A percentile compares a stretch with the other conserved stretches of the same genome.
phyloP scores from a whole-genome alignment of 192 early-diverging fungal species.

The Allomyces arbusculus region DNA sequence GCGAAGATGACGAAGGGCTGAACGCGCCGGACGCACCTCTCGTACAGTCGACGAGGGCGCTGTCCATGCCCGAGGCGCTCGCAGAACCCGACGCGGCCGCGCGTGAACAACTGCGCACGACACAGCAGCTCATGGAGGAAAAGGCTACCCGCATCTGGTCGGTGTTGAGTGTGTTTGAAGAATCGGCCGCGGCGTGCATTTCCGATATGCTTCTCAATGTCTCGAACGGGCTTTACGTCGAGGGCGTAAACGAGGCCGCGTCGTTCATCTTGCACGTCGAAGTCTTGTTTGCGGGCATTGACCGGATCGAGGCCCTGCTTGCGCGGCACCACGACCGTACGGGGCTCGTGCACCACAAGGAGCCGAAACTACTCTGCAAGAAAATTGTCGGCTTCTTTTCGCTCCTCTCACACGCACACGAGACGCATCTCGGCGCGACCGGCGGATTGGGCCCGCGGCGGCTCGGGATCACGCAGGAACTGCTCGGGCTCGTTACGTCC shows the following conservation, averaged over 20 bases:
- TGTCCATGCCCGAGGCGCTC: background rate
- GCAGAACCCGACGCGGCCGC: background rate
- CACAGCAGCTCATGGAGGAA: constrained; percentile 51
- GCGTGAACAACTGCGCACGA: background rate
- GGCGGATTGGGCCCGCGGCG: constrained; percentile 24
- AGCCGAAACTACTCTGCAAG: constrained; percentile 90
- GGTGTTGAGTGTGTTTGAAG: constrained; percentile 87
- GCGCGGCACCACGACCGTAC: constrained; percentile 39
- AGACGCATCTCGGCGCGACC: constrained; percentile 10
- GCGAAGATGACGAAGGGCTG: background rate
- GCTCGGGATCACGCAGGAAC: constrained; percentile 55
- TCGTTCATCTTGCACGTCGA: constrained; percentile 82
- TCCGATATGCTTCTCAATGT: constrained; percentile 85
- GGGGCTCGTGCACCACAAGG: constrained; percentile 21
- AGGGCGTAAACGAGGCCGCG: constrained; percentile 62
- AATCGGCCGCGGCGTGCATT: constrained; percentile 85
- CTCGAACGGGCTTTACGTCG: constrained; percentile 58
- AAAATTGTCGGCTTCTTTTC: constrained; percentile 91
- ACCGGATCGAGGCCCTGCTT: constrained; percentile 59
- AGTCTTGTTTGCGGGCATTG: constrained; percentile 72
- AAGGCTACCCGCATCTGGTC: constrained; percentile 76
- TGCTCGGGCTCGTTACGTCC: constrained; percentile 71
- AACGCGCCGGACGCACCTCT: background rate
- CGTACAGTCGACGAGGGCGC: no score
- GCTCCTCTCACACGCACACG: constrained; percentile 51